A percentile compares a stretch with the other conserved stretches of the same genome.
Conservation (phyloP, 805 yeast genomes). For the Nakazawaea anatomiae region DNA sequence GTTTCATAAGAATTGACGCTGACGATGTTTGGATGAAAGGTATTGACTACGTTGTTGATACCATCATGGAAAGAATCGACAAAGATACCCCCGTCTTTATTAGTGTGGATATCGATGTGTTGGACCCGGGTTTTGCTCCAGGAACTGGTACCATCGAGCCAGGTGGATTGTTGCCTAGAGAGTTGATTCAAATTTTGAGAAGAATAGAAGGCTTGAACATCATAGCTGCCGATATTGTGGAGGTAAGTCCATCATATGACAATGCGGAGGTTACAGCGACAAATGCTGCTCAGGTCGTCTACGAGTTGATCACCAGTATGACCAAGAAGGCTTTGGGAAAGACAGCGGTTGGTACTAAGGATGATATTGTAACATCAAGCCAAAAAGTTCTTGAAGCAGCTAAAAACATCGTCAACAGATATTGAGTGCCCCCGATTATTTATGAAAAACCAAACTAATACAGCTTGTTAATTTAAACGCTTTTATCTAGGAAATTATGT, state of each 20-base stretch:
- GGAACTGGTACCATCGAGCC: conserved; percentile 59
- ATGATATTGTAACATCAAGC: not conserved
- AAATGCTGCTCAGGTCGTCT: conserved; percentile 68
- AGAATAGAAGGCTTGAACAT: conserved; percentile 36
- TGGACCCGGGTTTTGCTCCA: conserved; percentile 53
- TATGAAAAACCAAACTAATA: too few species aligned
- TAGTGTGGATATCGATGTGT: conserved; percentile 68
- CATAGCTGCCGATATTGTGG: conserved; percentile 54
- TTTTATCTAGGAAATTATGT: too few species aligned
- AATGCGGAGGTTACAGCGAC: conserved; percentile 60
- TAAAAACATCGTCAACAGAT: conserved; percentile 3
- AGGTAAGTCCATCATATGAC: conserved; percentile 61
- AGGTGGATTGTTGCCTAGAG: conserved; percentile 55
- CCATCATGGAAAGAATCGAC: conserved; percentile 51
- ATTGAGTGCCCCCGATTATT: not conserved
- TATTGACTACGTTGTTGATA: conserved; percentile 41
- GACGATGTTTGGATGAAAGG: conserved; percentile 74
- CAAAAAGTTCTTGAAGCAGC: conserved; percentile 7
- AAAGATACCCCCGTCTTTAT: conserved; percentile 64
- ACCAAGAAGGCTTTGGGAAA: conserved; percentile 41
- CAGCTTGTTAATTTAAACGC: too few species aligned
- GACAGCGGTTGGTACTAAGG: conserved; percentile 15
- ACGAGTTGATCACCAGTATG: conserved; percentile 69
- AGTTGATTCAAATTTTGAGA: conserved; percentile 42
- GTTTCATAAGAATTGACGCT: conserved; percentile 63